Evolutionary conservation across 148 eudicot species (phyloP).

Genomic region (Spergularia bocconei): DNA sequence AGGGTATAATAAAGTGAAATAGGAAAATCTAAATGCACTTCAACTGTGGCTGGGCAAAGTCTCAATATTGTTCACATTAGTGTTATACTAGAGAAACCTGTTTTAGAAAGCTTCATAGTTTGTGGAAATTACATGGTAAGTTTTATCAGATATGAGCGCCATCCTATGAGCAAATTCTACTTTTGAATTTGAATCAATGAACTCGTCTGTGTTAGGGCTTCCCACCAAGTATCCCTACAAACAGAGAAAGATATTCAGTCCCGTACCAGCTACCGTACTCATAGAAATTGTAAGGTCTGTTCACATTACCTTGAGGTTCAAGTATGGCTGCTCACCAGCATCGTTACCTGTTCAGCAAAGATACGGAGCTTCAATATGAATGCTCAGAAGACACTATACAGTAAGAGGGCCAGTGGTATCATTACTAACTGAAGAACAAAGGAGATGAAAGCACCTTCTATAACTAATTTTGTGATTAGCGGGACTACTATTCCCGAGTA

Average conservation of each 20-base stretch:
- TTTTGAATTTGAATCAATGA: conserved; percentile 40
- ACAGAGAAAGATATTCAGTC: neutral
- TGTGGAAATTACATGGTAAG: conserved; percentile 33
- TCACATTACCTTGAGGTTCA: conserved; percentile 31
- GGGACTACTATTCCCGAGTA: conserved; percentile 45
- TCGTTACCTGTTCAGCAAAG: conserved; percentile 24
- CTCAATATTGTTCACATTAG: neutral
- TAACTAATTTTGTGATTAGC: conserved; percentile 26
- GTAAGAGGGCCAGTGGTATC: neutral
- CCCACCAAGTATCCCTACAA: conserved; percentile 53
- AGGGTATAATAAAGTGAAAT: no score
- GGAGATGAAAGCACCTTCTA: conserved; percentile 22
- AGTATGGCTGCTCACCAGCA: conserved; percentile 21
- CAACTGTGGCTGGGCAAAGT: neutral
- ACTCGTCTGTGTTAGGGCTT: conserved; percentile 45
- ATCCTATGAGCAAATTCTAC: conserved; percentile 47
- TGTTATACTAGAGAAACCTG: neutral
- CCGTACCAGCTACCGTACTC: neutral
- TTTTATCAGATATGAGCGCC: conserved; percentile 61
- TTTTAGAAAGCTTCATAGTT: neutral
- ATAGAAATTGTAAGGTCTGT: neutral
- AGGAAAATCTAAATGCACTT: neutral
- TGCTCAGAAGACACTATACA: neutral
- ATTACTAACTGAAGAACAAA: neutral
- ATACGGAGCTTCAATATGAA: neutral